Percentiles rank a stretch among this genome's conserved stretches.
These are phyloP conservation scores for Lepiota brunneoincarnata DNA, from an alignment of 768 basidiomycete genomes.

Conservation along the genomic window DNA sequence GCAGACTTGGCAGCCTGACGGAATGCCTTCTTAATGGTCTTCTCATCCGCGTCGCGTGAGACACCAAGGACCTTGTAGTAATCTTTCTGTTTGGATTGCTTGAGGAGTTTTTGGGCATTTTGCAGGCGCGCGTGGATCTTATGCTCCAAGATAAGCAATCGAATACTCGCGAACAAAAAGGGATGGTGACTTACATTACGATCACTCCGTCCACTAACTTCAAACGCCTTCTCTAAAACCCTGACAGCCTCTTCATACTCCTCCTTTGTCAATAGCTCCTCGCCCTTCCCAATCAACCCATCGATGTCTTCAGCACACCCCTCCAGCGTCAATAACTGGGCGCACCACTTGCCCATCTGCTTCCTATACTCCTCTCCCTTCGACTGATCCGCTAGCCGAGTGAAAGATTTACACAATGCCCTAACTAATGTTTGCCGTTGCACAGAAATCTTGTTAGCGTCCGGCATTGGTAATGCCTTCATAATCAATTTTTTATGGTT, in stretches of 20 bases:
- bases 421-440: constrained; percentile 61
- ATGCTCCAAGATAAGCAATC: background rate
- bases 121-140: constrained; percentile 74
- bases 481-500: constrained; percentile 21
- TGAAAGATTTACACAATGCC: constrained; percentile 74
- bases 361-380: constrained; percentile 37
- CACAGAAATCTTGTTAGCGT: constrained; percentile 51
- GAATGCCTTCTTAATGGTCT: constrained; percentile 93
- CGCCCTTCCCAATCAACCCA: constrained; percentile 72
- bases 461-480: constrained; percentile 45
- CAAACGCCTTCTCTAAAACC: constrained; percentile 77
- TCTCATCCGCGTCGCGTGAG: constrained; percentile 80
- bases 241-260: constrained; percentile 88
- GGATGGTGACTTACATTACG: constrained; percentile 54
- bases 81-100: constrained; percentile 89
- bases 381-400: constrained; percentile 40
- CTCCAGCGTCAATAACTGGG: constrained; percentile 64
- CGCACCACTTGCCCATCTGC: constrained; percentile 68
- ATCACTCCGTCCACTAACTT: constrained; percentile 71
- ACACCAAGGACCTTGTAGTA: constrained; percentile 97
- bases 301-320: constrained; percentile 70
- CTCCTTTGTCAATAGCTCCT: constrained; percentile 67
- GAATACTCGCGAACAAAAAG: background rate
- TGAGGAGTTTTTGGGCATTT: constrained; percentile 81
- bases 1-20: constrained; percentile 77